These are phyloP conservation scores for Malassezia psittaci DNA, from an alignment of 1,284 basidiomycete genomes.

Conservation along the genomic window DNA sequence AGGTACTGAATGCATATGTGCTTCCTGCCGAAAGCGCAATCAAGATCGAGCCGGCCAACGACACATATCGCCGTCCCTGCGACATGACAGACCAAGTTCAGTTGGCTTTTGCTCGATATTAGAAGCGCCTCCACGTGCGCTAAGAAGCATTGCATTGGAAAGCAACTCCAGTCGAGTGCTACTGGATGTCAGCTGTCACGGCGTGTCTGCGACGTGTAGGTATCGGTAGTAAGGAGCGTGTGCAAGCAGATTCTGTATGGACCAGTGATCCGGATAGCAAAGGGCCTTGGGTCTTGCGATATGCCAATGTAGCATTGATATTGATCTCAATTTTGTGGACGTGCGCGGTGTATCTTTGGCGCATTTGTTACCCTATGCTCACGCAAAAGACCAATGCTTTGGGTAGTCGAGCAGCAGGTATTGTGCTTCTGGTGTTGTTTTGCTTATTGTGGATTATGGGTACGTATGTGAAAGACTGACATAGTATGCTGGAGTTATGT, in stretches of 20 bases:
- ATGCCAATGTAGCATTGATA: conserved; percentile 1
- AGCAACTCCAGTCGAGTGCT: too few relatives aligned
- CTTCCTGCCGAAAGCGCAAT: conserved; percentile 45
- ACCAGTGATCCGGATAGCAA: neutral
- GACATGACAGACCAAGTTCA: conserved; percentile 1
- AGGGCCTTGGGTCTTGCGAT: conserved; percentile 2
- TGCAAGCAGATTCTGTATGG: neutral
- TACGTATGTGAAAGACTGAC: neutral
- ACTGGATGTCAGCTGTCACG: too few relatives aligned
- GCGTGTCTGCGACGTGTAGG: neutral
- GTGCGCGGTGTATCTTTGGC: conserved; percentile 15
- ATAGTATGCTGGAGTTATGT: conserved; percentile 34
- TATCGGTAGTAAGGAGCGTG: neutral
- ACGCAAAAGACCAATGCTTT: conserved; percentile 7
- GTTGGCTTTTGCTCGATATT: neutral
- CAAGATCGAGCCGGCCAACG: conserved; percentile 35
- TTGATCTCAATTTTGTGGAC: conserved; percentile 5
- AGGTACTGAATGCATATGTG: conserved; percentile 47
- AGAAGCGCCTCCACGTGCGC: neutral
- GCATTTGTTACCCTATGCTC: conserved; percentile 17
- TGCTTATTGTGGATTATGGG: conserved; percentile 30
- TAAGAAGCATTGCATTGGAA: too few relatives aligned
- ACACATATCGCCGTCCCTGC: conserved; percentile 19
- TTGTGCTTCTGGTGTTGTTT: conserved; percentile 33
- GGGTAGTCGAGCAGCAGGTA: conserved; percentile 20